Base-by-base conservation (phyloP, 305 asterid genomes). In the Ilex paraguariensis region DNA sequence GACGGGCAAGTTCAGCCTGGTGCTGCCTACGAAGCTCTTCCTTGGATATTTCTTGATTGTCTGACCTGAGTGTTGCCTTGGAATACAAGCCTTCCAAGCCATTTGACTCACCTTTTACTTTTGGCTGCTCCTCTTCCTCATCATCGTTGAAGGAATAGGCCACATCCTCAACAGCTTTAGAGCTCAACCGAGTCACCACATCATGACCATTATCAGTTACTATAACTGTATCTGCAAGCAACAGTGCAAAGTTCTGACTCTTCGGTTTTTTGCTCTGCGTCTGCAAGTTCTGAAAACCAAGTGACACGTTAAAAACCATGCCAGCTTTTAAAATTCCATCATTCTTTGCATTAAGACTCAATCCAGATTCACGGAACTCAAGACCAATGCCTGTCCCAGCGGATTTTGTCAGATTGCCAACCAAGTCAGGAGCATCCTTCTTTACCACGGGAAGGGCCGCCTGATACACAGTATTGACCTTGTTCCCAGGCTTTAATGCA, bases 331-430 rank as follows among this genome's bases (percentile, higher is more conserved):
- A 62, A 52, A 66, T 28, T 56, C 76, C 72, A 42, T 84, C 91
- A 69, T 84, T 86, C 69, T 80, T 88, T 3, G 75, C 72, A 74
- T 82, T 86, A 15, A 88, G 78, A 67, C 48, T 63, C 28, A 21
- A 21, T 67, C 87, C 83, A 11, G 91, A 77, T 67, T 86, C 96
- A 21, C 96, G 95, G 49, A 88, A 88, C 80, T 88, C 96, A 42
- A 88, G 74, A 42, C 96, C 96, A 31, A 88, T 88, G 63, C 96
- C 91, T 8, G 95, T 81, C 64, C 96, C 96, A 44, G 88, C 91
- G 61, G 95, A 77, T 72, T 84, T 86, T 14, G 89, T 79, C 57
- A 88, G 69, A 75, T 79, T 74, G 12, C 77, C 79, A 21, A 70
- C 64, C 52, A 82, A 68, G 52, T 88, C 88, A 32, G 96, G 95